Evolutionary conservation across 768 basidiomycete genomes (phyloP).

Genomic region (Lactarius quietus): DNA sequence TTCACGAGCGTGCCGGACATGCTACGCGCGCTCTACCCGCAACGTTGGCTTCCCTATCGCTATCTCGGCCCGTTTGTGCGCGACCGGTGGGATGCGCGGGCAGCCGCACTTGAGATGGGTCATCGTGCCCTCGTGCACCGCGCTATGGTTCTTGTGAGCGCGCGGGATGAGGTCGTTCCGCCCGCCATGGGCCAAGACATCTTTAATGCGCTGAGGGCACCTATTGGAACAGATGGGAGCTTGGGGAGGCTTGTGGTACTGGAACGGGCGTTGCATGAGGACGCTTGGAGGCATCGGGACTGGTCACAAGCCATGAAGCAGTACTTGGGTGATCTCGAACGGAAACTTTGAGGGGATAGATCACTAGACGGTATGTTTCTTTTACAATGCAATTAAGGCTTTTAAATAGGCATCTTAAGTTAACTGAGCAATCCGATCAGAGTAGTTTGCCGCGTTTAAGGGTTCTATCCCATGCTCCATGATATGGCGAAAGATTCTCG

Average conservation of each 20-base stretch:
- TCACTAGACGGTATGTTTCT: not conserved
- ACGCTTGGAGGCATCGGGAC: conserved; percentile 34
- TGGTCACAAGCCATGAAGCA: conserved; percentile 32
- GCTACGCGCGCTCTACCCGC: conserved; percentile 46
- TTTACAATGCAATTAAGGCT: too few species aligned
- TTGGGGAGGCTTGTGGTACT: conserved; percentile 31
- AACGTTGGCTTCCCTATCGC: conserved; percentile 48
- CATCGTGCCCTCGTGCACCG: conserved; percentile 26
- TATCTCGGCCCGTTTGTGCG: conserved; percentile 43
- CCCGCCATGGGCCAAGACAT: conserved; percentile 36
- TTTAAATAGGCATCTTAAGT: too few species aligned
- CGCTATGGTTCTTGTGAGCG: conserved; percentile 40
- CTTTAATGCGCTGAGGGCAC: conserved; percentile 21
- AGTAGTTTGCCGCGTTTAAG: too few species aligned
- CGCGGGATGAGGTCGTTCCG: conserved; percentile 47
- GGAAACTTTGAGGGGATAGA: not conserved
- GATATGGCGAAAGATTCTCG: too few species aligned
- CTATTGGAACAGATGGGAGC: not conserved
- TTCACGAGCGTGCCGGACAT: conserved; percentile 46
- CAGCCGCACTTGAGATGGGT: conserved; percentile 27
- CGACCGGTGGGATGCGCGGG: conserved; percentile 47
- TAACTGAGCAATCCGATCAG: too few species aligned
- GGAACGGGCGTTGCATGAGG: conserved; percentile 38
- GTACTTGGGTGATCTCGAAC: conserved; percentile 26
- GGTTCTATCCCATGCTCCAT: too few species aligned